These are phyloP conservation scores for Nicotiana undulata DNA, from an alignment of 257 asterid species.

Conservation along the genomic window DNA sequence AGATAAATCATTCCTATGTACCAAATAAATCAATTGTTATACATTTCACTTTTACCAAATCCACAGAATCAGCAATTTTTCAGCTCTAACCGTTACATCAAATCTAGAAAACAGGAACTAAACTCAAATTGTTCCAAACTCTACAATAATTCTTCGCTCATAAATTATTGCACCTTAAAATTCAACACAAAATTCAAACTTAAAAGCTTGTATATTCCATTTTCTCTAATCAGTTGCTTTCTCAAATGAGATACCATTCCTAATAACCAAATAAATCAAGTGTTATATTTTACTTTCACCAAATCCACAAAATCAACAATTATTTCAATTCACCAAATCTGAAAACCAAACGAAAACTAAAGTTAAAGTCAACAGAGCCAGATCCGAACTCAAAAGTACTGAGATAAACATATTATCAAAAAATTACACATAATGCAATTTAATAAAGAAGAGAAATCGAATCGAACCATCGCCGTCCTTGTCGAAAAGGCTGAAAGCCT, in stretches of 20 bases:
- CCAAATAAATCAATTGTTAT: not conserved
- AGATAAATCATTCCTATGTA: not conserved
- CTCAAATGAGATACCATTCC: not conserved
- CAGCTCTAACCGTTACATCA: not conserved
- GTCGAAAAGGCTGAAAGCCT: slow-evolving; percentile 15
- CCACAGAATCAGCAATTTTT: not conserved
- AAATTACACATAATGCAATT: too few species aligned
- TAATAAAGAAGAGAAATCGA: not conserved
- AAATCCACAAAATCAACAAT: not conserved
- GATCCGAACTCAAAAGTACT: not conserved
- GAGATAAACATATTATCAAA: not conserved
- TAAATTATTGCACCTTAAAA: not conserved
- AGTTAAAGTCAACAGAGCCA: not conserved
- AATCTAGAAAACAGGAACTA: not conserved
- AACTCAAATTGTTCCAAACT: not conserved
- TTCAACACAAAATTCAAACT: not conserved
- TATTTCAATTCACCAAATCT: not conserved
- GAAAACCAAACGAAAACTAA: not conserved
- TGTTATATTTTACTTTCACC: not conserved
- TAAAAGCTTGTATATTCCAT: not conserved
- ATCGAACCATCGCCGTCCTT: slow-evolving; percentile 15
- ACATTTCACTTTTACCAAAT: not conserved
- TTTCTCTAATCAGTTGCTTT: not conserved
- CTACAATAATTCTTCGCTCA: not conserved
- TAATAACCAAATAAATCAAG: not conserved